A percentile compares a stretch with the other conserved stretches of the same genome.
Evolutionary conservation across 805 yeast genomes (phyloP).

Genomic region (Ogataea haglerorum): DNA sequence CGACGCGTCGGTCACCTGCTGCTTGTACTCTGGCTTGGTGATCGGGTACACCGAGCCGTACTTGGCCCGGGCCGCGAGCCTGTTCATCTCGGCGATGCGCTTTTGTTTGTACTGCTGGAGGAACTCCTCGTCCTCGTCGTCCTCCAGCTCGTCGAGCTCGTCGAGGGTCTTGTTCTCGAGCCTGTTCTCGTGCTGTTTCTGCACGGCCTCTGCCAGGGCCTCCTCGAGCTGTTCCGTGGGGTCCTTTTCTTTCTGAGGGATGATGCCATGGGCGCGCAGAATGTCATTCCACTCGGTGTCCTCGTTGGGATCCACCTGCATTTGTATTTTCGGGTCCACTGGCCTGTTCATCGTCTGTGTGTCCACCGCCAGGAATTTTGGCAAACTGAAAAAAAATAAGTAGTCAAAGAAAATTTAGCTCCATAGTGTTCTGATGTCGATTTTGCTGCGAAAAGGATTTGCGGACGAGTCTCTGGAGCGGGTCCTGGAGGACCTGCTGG

Average conservation of each 20-base stretch:
- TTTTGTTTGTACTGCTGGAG: slow-evolving; percentile 71
- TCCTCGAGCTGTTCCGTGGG: slow-evolving; percentile 86
- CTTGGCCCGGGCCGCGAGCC: slow-evolving; percentile 49
- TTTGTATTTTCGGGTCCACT: slow-evolving; percentile 60
- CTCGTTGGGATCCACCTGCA: slow-evolving; percentile 90
- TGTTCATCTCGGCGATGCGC: slow-evolving; percentile 70
- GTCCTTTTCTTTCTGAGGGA: slow-evolving; percentile 87
- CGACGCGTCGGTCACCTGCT: slow-evolving; percentile 83
- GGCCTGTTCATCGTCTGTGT: slow-evolving; percentile 11
- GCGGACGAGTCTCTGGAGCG: slow-evolving; percentile 65
- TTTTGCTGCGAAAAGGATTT: slow-evolving; percentile 40
- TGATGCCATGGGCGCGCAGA: slow-evolving; percentile 81
- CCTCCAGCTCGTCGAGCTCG: slow-evolving; percentile 85
- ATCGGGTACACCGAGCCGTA: slow-evolving; percentile 79
- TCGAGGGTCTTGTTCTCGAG: slow-evolving; percentile 72
- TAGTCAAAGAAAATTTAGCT: slow-evolving; percentile 4
- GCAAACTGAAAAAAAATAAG: slow-evolving; percentile 5
- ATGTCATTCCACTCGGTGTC: slow-evolving; percentile 99
- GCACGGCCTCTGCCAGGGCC: slow-evolving; percentile 79
- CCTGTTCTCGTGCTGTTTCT: slow-evolving; percentile 76
- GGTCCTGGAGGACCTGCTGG: slow-evolving; percentile 80
- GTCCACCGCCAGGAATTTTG: slow-evolving; percentile 7
- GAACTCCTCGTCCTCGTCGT: slow-evolving; percentile 91
- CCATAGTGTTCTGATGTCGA: slow-evolving; percentile 29
- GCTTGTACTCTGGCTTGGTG: slow-evolving; percentile 82